Conservation (phyloP, 495 filamentous ascomycete species). For the Hypoxylon fuscum region DNA sequence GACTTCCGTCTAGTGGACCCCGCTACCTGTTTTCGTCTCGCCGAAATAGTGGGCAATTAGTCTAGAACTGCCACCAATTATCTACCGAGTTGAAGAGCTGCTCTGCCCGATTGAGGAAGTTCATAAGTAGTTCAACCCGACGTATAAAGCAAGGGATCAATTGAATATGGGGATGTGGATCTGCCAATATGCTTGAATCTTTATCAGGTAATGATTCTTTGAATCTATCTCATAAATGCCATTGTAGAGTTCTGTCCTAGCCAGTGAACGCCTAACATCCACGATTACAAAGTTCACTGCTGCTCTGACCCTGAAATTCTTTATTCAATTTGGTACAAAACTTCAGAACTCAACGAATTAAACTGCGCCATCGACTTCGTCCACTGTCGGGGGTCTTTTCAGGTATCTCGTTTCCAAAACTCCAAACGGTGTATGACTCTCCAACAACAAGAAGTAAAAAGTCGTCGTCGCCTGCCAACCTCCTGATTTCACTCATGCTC, state of each 20-base stretch:
- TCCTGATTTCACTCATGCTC: constrained; percentile 1
- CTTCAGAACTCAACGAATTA: constrained; percentile 5
- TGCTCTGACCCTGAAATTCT: too few species aligned
- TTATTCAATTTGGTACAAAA: constrained; percentile 2
- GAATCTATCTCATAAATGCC: too few species aligned
- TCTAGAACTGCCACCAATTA: constrained; percentile 3
- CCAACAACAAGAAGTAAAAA: constrained; percentile 37
- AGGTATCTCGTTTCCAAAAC: constrained; percentile 38
- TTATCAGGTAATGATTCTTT: too few species aligned
- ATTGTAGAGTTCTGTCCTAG: too few species aligned
- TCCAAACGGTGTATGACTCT: constrained; percentile 38
- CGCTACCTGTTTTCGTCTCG: constrained; percentile 13
- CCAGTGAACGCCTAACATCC: too few species aligned
- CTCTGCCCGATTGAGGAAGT: not conserved
- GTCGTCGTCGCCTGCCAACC: constrained; percentile 42
- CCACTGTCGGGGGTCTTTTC: constrained; percentile 1
- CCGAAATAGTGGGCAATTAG: constrained; percentile 10
- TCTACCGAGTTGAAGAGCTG: not conserved
- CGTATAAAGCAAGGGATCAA: too few species aligned
- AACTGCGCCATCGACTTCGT: constrained; percentile 23
- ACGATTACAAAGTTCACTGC: too few species aligned
- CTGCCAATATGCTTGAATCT: too few species aligned
- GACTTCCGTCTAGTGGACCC: not conserved
- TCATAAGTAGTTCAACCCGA: not conserved
- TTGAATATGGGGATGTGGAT: too few species aligned